Evolutionary conservation across 139 green algal species (phyloP), one percentile per base, ranked within the genome.

Genomic region (Mesotaenium endlicherianum): DNA sequence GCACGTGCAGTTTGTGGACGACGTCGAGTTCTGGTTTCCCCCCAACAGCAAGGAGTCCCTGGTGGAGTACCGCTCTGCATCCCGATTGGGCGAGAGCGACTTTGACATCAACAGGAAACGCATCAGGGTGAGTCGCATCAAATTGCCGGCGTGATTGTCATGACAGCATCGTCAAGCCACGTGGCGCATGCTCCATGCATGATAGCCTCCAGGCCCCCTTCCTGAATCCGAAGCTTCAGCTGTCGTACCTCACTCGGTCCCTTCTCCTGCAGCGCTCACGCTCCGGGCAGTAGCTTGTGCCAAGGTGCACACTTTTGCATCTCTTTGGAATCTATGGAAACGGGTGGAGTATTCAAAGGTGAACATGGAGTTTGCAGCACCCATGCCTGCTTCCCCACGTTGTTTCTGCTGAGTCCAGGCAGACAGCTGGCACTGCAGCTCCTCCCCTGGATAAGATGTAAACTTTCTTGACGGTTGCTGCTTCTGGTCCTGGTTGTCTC

Each of bases 21-120:
- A 98, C 79, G 94, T 98, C 6, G 95, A 98, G 84, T 93, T 94
- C 60, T 94, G 72, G 47, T 94, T 94, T 59, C 81, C 91, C 20
- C 70, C 77, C 8, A 80, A 70, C 64, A 8, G 55, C 45, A 43
- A 69, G 31, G 30, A 84, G 17, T 77, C 42, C 4, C 49, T 72
- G 20, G 76, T 90, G 26, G 90, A 89, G 81, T 92, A 95, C 89
- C 85, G 93, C 69, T 93, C 86, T 64, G 94, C 95, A 0, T 94
- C 89, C 0, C 89, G 95, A 20, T 89, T 97, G 11, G 95, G 95
- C 17, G 91, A 97, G 83, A 91, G 45, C 39, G 95, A 97, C 85
- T 89, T 90, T 30, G 91, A 97, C 79, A 93, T 95, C 91, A 98
- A 98, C 91, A 87, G 95, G 53, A 98, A 98, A 91, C 91, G 95